Evolutionary conservation across 2,329 filamentous ascomycete species (phyloP), one percentile per base, ranked within the genome.

Genomic region (Fusarium agapanthi): DNA sequence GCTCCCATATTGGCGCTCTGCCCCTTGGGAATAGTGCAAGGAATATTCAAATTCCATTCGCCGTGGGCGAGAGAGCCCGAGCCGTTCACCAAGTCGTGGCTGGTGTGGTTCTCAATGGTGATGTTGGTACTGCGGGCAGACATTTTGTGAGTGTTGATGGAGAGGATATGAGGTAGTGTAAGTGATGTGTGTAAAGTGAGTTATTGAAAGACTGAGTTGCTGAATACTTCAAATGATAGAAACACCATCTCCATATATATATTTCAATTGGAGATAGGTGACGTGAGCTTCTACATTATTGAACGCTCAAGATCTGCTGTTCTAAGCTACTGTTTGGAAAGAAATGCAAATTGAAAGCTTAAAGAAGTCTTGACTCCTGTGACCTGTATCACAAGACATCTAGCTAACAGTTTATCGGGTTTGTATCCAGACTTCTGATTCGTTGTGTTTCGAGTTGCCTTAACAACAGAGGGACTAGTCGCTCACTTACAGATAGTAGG

Each of bases 11-110:
- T 12, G n/a, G 12, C 48, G 9, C 7, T 10, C 2, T 51, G 30
- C 3, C 48, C 48, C 16, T 51, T 51, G 16, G 22, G 12, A 3
- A 51, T 51, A 13, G 6, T 15, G 3, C 5, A n/a, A 0, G 47
- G 47, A 34, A 51, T 12, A 4, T 11, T 3, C 5, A n/a, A n/a
- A 15, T 18, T 35, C 47, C 15, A 51, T 6, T 2, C 14, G 13
- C 47, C 47, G n/a, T 51, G 47, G 0, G 0, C 0, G 0, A 51
- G 30, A 24, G 0, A 3, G n/a, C 12, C n/a, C 3, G 2, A 3
- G 15, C 47, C 47, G n/a, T 3, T 12, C 11, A 26, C 16, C 3
- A 51, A 8, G 32, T 51, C 30, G 2, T 51, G 6, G 22, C 48
- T 51, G 32, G 32, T 51, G 9, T 22, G 8, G 48, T 51, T 51